Evolutionary conservation across 1,284 basidiomycete species (phyloP).

Genomic region (Mycena citricolor): DNA sequence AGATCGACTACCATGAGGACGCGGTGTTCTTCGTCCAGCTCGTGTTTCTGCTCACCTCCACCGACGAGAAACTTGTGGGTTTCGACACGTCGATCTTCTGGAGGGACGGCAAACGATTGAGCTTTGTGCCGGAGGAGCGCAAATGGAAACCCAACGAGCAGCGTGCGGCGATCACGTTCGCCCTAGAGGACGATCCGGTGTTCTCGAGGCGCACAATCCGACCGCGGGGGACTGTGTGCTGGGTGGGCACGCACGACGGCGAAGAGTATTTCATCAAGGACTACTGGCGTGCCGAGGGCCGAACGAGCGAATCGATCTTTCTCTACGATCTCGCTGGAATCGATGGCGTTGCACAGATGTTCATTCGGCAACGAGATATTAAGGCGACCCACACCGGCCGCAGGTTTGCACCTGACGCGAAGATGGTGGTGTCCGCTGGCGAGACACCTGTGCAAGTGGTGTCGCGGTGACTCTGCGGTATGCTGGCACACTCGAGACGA

Average conservation of each 20-base stretch:
- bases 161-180: not conserved
- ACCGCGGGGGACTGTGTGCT: slow-evolving; percentile 21
- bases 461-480: slow-evolving; percentile 14
- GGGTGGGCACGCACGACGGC: slow-evolving; percentile 9
- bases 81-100: slow-evolving; percentile 24
- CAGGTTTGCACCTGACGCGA: slow-evolving; percentile 1
- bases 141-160: slow-evolving; percentile 1
- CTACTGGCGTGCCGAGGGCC: slow-evolving; percentile 11
- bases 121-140: not conserved
- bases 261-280: slow-evolving; percentile 21
- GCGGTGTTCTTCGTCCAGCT: slow-evolving; percentile 13
- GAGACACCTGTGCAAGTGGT: no score
- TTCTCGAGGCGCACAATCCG: slow-evolving; percentile 18
- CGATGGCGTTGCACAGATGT: slow-evolving; percentile 23
- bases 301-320: slow-evolving; percentile 9
- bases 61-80: slow-evolving; percentile 17
- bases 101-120: slow-evolving; percentile 7
- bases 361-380: slow-evolving; percentile 11
- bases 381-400: not conserved
- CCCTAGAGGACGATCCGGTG: slow-evolving; percentile 1
- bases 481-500: slow-evolving; percentile 12
- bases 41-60: slow-evolving; percentile 14
- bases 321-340: slow-evolving; percentile 14
- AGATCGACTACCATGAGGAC: slow-evolving; percentile 8
- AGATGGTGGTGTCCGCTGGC: no score